A percentile compares a stretch with the other conserved stretches of the same genome.
These are phyloP conservation scores for Plectosphaerella plurivora DNA, from an alignment of 2,329 filamentous ascomycete species.

Conservation along the genomic window DNA sequence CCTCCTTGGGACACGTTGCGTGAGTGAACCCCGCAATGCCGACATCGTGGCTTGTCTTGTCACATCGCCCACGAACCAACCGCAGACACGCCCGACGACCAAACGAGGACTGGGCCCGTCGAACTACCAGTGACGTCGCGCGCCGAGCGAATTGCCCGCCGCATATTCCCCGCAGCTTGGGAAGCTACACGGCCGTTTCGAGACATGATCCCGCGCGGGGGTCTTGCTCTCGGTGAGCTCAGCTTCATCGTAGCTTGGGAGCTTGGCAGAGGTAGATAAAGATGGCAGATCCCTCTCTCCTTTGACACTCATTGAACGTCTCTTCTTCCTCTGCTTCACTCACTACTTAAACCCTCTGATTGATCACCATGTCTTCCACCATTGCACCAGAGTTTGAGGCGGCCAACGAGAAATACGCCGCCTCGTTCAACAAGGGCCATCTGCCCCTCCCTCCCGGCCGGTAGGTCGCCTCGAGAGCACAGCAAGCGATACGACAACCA, in stretches of 20 bases:
- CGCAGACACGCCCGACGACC: neutral
- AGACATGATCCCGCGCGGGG: neutral
- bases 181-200: neutral
- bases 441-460: slow-evolving; percentile 57
- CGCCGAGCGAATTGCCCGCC: neutral
- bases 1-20: neutral
- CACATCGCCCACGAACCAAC: neutral
- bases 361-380: slow-evolving; percentile 3
- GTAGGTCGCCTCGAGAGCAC: neutral
- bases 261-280: neutral
- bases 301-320: neutral
- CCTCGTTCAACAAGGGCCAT: slow-evolving; percentile 66
- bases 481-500: neutral
- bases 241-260: neutral
- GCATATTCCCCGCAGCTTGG: neutral
- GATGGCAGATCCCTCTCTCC: neutral
- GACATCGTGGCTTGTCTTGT: neutral
- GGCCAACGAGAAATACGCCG: slow-evolving; percentile 47
- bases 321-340: too few species aligned
- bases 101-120: neutral
- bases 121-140: neutral
- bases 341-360: too few species aligned
- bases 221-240: too few species aligned
- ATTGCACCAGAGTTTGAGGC: slow-evolving; percentile 19
- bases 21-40: neutral